Evolutionary conservation across 345 rosid species (phyloP).

Genomic region (Rhizophora apiculata): DNA sequence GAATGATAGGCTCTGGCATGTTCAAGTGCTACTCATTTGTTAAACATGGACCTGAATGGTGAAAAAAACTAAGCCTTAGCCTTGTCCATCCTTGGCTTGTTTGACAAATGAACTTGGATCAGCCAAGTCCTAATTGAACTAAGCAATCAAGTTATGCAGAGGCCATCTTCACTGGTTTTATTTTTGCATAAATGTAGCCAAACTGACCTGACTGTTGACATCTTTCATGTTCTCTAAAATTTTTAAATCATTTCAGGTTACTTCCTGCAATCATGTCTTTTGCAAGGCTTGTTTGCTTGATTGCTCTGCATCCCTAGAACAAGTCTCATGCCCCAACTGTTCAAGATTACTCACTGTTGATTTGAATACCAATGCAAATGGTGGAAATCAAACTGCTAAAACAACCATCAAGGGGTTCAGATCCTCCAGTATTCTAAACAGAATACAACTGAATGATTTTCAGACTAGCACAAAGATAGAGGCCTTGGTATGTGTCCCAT

Average conservation of each 20-base stretch:
- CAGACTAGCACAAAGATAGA: slow-evolving; percentile 98
- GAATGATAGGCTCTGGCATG: too few relatives aligned
- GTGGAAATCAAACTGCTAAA: slow-evolving; percentile 48
- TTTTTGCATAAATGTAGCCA: background rate
- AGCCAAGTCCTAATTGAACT: too few relatives aligned
- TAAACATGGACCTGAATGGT: too few relatives aligned
- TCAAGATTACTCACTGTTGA: slow-evolving; percentile 70
- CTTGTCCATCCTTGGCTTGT: too few relatives aligned
- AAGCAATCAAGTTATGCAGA: background rate
- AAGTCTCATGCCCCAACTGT: slow-evolving; percentile 79
- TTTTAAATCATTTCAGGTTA: slow-evolving; percentile 50
- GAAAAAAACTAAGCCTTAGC: too few relatives aligned
- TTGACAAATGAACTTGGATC: too few relatives aligned
- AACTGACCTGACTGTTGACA: background rate
- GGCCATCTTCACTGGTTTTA: background rate
- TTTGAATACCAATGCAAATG: slow-evolving; percentile 49
- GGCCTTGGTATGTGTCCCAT: slow-evolving; percentile 68
- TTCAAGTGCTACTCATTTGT: too few relatives aligned
- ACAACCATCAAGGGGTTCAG: slow-evolving; percentile 68
- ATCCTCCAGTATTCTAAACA: slow-evolving; percentile 80
- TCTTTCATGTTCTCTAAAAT: background rate
- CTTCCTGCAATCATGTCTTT: slow-evolving; percentile 74
- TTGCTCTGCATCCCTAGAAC: slow-evolving; percentile 57
- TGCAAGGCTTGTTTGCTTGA: slow-evolving; percentile 88
- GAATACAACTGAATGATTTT: slow-evolving; percentile 71